Base-by-base conservation (phyloP, 2,329 filamentous ascomycete species). In the Lachnellula willkommii region DNA sequence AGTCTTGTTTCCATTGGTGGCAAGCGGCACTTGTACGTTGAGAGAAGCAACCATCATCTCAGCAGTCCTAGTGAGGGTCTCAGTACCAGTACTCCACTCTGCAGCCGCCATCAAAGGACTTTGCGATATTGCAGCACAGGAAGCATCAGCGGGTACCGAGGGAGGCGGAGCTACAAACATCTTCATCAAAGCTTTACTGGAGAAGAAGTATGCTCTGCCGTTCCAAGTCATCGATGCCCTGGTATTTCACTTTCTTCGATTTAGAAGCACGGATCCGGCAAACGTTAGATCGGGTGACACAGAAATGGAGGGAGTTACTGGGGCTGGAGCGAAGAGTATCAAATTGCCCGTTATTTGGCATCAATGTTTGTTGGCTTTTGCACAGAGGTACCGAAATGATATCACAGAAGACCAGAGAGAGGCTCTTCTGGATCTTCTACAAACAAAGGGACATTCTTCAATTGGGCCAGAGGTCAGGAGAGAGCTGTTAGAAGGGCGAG, bases 151-250 rank as follows among this genome's bases (percentile, higher is more conserved):
- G 20, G 84, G 91, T 54, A 88, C 86, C 5, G 93, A 96, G 72
- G 89, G 89, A 47, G 92, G 91, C 17, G 93, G 93, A 47, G 88
- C 92, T 4, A 94, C 92, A 59, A 97, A 96, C 73, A 88, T 96
- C 65, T 95, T 99, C 73, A 95, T 99, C 74, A 90, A 90, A 69
- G 85, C 90, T 0, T 80, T 99, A 39, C 77, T 99, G 4, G 93
- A 96, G 73, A 99, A 99, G 81, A 95, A 95, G 70, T 97, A 99
- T 66, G 94, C 94, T 0, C 78, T 99, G 11, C 94, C 93, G 0
- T 96, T 89, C 75, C 93, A 95, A 73, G 93, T 96, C 53, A 85
- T 99, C 50, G 94, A 99, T 66, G 87, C 91, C 2, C 77, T 97
- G 1, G 94, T 99, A 9, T 97, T 97, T 76, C 93, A 99, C 73